Conservation (phyloP, 2,329 filamentous ascomycete species). For the Boeremia lycopersici region DNA sequence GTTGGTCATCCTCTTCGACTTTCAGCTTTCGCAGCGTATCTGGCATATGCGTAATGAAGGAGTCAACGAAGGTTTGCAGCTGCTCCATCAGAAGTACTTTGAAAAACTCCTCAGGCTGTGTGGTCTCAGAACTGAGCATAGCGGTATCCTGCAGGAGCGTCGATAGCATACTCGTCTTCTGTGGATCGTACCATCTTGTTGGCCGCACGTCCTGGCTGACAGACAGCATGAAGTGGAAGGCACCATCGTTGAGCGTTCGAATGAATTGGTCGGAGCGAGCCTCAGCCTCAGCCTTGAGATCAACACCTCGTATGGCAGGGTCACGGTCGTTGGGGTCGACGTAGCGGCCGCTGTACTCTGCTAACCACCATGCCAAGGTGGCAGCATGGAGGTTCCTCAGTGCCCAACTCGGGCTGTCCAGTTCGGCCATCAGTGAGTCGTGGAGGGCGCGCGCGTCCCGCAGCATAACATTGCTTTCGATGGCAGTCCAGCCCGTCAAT, state of each 20-base stretch:
- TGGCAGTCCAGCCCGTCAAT: slow-evolving; percentile 78
- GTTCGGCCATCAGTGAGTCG: slow-evolving; percentile 66
- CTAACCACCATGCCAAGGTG: slow-evolving; percentile 83
- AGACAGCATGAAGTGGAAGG: slow-evolving; percentile 88
- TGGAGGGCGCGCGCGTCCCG: slow-evolving; percentile 74
- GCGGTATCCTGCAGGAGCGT: slow-evolving; percentile 83
- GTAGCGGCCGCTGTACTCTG: slow-evolving; percentile 91
- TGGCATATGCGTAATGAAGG: slow-evolving; percentile 93
- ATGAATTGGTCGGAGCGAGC: slow-evolving; percentile 75
- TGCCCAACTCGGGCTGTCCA: slow-evolving; percentile 73
- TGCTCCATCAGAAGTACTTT: slow-evolving; percentile 76
- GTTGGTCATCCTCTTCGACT: slow-evolving; percentile 86
- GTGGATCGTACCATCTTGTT: slow-evolving; percentile 85
- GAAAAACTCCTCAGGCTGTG: slow-evolving; percentile 74
- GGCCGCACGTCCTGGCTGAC: slow-evolving; percentile 81
- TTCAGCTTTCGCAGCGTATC: slow-evolving; percentile 87
- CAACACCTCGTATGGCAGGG: slow-evolving; percentile 58
- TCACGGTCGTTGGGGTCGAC: slow-evolving; percentile 69
- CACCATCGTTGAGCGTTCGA: slow-evolving; percentile 82
- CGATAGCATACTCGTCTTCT: slow-evolving; percentile 78
- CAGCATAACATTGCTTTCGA: slow-evolving; percentile 70
- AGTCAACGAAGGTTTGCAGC: slow-evolving; percentile 85
- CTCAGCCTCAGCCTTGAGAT: slow-evolving; percentile 70
- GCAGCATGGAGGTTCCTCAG: slow-evolving; percentile 79
- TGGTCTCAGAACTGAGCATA: slow-evolving; percentile 68